Conservation (phyloP, 345 rosid genomes). For the Pelargonium nanum region DNA sequence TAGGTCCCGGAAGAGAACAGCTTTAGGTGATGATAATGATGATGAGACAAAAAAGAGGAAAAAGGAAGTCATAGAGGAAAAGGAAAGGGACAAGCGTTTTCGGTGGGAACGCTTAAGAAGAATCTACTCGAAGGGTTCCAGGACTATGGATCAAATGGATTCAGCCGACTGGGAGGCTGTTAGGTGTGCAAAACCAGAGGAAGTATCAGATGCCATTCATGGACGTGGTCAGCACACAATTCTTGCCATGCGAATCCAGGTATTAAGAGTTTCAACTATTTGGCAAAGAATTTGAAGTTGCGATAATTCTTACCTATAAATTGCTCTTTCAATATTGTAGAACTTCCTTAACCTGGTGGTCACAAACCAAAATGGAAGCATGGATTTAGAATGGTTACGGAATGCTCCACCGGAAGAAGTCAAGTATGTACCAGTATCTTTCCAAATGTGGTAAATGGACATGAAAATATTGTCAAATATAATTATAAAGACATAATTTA, state of each 20-base stretch:
- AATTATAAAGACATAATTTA: not conserved
- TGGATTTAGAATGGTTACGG: conserved; percentile 70
- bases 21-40: not conserved
- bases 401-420: conserved; percentile 41
- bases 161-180: conserved; percentile 54
- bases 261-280: conserved; percentile 5
- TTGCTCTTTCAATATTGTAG: conserved; percentile 14
- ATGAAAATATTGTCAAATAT: not conserved
- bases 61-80: conserved; percentile 4
- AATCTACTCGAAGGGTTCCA: conserved; percentile 19
- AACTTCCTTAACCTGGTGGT: conserved; percentile 33
- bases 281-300: no score
- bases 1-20: conserved; percentile 14
- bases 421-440: conserved; percentile 28
- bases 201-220: conserved; percentile 25
- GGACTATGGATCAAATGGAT: conserved; percentile 31
- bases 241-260: conserved; percentile 39
- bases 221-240: conserved; percentile 41
- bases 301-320: not conserved
- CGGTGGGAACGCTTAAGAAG: conserved; percentile 42
- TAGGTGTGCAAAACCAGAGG: conserved; percentile 17
- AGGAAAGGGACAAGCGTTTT: conserved; percentile 4
- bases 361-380: conserved; percentile 20
- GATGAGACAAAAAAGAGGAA: conserved; percentile 6
- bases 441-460: no score